Evolutionary conservation across 306 rosid genomes (phyloP).

Genomic region (Malus sieversii): DNA sequence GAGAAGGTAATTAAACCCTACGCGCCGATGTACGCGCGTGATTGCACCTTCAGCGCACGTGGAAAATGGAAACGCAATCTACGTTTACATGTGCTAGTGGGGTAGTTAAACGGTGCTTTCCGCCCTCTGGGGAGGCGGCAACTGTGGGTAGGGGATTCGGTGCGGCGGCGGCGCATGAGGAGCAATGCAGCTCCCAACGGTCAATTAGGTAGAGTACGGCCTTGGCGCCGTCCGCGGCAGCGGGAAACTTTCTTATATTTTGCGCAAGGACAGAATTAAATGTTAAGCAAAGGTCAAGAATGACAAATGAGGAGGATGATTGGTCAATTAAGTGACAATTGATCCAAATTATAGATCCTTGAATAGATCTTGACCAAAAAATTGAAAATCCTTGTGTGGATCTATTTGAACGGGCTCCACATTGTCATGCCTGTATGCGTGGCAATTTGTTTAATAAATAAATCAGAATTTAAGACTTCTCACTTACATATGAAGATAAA

Average conservation of each 20-base stretch:
- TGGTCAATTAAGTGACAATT: neutral
- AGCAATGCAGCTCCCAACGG: neutral
- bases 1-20: neutral
- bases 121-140: neutral
- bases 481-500: too few relatives aligned
- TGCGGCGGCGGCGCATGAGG: neutral
- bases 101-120: constrained; percentile 1
- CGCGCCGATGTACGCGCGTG: constrained; percentile 9
- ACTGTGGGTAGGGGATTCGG: neutral
- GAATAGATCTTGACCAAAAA: neutral
- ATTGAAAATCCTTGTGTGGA: too few relatives aligned
- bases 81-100: neutral
- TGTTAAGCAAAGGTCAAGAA: neutral
- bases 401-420: too few relatives aligned
- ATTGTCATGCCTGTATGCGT: too few relatives aligned
- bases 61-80: neutral
- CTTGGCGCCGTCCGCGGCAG: neutral
- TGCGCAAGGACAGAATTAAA: neutral
- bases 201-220: neutral
- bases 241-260: neutral
- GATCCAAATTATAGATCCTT: neutral
- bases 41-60: neutral
- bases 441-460: too few relatives aligned
- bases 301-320: neutral
- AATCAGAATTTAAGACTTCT: too few relatives aligned